phyloP scores from a whole-genome alignment of 768 basidiomycete genomes.

The Megacollybia marginata region DNA sequence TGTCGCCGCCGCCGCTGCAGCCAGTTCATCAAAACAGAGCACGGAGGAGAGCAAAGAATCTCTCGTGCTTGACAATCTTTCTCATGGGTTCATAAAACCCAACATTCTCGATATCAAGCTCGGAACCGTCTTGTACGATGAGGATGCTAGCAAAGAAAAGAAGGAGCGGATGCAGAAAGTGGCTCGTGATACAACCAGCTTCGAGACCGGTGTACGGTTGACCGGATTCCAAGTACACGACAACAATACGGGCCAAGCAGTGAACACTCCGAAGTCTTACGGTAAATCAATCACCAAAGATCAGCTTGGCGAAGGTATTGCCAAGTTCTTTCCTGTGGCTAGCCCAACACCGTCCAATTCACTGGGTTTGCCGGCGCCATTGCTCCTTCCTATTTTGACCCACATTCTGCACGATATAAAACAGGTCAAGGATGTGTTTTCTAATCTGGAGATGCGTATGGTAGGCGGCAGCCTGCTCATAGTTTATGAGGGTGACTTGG shows the following conservation, averaged over 20 bases:
- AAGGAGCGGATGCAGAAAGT: constrained; percentile 65
- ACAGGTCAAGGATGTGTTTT: constrained; percentile 42
- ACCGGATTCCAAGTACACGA: constrained; percentile 93
- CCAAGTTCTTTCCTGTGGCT: constrained; percentile 67
- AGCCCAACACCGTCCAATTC: constrained; percentile 2
- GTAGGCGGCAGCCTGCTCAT: constrained; percentile 78
- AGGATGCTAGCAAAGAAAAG: constrained; percentile 62
- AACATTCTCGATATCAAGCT: constrained; percentile 92
- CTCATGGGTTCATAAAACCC: constrained; percentile 67
- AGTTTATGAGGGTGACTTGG: constrained; percentile 57
- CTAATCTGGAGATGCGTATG: constrained; percentile 64
- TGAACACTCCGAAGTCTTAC: constrained; percentile 65
- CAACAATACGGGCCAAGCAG: constrained; percentile 41
- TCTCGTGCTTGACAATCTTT: constrained; percentile 81
- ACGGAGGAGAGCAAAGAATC: constrained; percentile 35
- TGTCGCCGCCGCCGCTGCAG: no score
- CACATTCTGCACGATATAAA: constrained; percentile 45
- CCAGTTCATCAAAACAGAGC: no score
- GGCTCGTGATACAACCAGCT: constrained; percentile 65
- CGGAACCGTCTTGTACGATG: constrained; percentile 82
- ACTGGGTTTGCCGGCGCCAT: constrained; percentile 47
- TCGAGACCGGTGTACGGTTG: constrained; percentile 69
- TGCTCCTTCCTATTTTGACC: constrained; percentile 51
- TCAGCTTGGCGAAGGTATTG: constrained; percentile 72
- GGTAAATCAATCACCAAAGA: constrained; percentile 66